Evolutionary conservation across 257 asterid genomes (phyloP), one percentile per base, ranked within the genome.

Genomic region (Rauvolfia tetraphylla): DNA sequence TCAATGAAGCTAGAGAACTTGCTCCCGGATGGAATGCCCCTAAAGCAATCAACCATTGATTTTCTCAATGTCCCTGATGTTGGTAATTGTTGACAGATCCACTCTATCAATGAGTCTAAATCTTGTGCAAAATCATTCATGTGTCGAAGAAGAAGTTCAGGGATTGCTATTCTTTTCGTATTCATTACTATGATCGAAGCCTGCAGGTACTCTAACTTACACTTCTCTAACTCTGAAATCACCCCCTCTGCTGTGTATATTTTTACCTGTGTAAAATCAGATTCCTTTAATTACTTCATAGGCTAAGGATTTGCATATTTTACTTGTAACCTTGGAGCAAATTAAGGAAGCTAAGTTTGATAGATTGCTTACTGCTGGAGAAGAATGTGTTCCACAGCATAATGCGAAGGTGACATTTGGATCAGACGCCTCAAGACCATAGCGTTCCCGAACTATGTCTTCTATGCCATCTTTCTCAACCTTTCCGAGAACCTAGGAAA

Each of bases 371-470:
- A 94, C 98, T 13, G 97, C 96, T 1, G 98, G 98, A 77, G 98
- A 94, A 63, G 98, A 92, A 76, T 88, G 95, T 34, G 97, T 91
- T 48, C 96, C 98, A 49, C 93, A 88, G 73, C 98, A 94, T 76
- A 92, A 82, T 72, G 96, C 98, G 75, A 94, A 94, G n/a, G 81
- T 70, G 82, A 92, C 83, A 79, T 94, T 92, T 75, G 98, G 92
- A 79, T 94, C 95, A 8, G 86, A 86, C n/a, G 85, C 81, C 57
- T 87, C 91, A 38, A 94, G 81, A 49, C 96, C 95, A 63, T 88
- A 89, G 4, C 87, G 77, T 63, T 86, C 85, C n/a, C 84, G 87
- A 71, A 86, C 80, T 34, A 75, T 76, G 84, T 72, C 81, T 74
- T 79, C 87, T 69, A 77, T 82, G 20, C 41, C 71, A 17, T 89